These are phyloP conservation scores for Ilex aquifolium DNA, from an alignment of 257 asterid species.

Conservation along the genomic window DNA sequence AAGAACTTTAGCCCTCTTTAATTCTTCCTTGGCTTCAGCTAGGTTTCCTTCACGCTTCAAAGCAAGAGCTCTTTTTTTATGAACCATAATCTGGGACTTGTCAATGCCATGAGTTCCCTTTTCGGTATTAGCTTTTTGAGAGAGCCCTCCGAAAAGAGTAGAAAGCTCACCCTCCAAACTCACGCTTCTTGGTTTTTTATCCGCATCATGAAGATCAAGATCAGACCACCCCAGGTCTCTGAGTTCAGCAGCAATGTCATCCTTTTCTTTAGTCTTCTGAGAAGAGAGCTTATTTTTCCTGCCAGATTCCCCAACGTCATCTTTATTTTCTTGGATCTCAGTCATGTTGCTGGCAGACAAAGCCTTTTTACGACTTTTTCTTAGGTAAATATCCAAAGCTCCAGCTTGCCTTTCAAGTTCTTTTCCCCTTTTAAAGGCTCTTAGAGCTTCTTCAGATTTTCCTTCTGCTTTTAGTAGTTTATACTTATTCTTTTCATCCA, in stretches of 20 bases:
- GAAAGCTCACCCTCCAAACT: constrained; percentile 85
- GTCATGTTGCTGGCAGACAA: constrained; percentile 34
- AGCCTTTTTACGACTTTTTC: constrained; percentile 70
- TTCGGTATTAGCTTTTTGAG: constrained; percentile 42
- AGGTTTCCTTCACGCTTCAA: constrained; percentile 86
- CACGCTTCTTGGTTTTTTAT: constrained; percentile 45
- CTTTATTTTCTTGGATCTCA: constrained; percentile 37
- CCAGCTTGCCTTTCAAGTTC: constrained; percentile 96
- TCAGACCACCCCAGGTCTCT: constrained; percentile 98
- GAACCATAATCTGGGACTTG: constrained; percentile 65
- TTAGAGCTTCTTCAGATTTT: constrained; percentile 83
- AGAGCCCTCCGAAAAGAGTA: constrained; percentile 58
- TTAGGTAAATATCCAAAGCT: constrained; percentile 64
- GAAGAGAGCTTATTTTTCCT: constrained; percentile 30
- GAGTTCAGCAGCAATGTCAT: constrained; percentile 78
- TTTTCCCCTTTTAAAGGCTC: constrained; percentile 82
- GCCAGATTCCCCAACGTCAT: constrained; percentile 28
- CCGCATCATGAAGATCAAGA: constrained; percentile 55
- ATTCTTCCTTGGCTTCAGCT: constrained; percentile 85
- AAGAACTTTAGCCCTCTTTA: constrained; percentile 87
- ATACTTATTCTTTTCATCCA: constrained; percentile 66
- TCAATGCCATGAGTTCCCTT: constrained; percentile 36
- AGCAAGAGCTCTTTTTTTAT: constrained; percentile 86
- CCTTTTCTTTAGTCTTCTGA: constrained; percentile 46
- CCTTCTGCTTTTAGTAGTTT: constrained; percentile 80